Percentiles rank a stretch among this genome's conserved stretches.
Evolutionary conservation across 2,329 filamentous ascomycete genomes (phyloP).

Genomic region (Colletotrichum australisinense): DNA sequence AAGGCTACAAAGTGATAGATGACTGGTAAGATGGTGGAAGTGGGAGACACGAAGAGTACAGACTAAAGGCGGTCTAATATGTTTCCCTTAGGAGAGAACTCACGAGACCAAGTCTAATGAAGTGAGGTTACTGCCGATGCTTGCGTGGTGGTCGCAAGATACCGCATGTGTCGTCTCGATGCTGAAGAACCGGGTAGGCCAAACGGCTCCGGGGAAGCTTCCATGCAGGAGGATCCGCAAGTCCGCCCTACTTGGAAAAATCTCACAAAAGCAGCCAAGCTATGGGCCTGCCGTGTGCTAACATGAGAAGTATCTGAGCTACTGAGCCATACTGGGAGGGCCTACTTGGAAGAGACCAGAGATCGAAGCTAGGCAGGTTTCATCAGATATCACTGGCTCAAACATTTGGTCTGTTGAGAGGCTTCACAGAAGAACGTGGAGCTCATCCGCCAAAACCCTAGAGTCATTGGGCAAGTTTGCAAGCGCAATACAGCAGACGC

Average conservation of each 20-base stretch:
- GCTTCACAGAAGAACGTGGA: conserved; percentile 54
- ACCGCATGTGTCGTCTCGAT: conserved; percentile 34
- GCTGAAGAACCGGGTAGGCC: conserved; percentile 36
- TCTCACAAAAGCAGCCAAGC: neutral
- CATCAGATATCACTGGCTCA: conserved; percentile 50
- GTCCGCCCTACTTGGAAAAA: conserved; percentile 10
- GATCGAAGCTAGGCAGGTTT: conserved; percentile 52
- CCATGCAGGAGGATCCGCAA: conserved; percentile 29
- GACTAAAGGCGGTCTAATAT: conserved; percentile 22
- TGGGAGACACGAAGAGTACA: conserved; percentile 22
- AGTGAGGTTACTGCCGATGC: neutral
- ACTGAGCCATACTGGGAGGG: conserved; percentile 13
- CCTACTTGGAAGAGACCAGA: conserved; percentile 34
- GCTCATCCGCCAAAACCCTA: conserved; percentile 46
- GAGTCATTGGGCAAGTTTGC: conserved; percentile 51
- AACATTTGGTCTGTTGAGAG: conserved; percentile 49
- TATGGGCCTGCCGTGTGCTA: conserved; percentile 18
- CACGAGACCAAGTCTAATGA: conserved; percentile 9
- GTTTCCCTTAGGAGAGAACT: neutral
- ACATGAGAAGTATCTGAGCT: neutral
- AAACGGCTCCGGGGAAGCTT: conserved; percentile 39
- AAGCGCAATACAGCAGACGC: conserved; percentile 51
- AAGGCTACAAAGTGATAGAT: conserved; percentile 54
- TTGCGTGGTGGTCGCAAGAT: conserved; percentile 19
- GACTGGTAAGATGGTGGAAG: conserved; percentile 40